These are phyloP conservation scores for Polysphondylium violaceum DNA, from an alignment of 78 protist genomes.

Conservation along the genomic window DNA sequence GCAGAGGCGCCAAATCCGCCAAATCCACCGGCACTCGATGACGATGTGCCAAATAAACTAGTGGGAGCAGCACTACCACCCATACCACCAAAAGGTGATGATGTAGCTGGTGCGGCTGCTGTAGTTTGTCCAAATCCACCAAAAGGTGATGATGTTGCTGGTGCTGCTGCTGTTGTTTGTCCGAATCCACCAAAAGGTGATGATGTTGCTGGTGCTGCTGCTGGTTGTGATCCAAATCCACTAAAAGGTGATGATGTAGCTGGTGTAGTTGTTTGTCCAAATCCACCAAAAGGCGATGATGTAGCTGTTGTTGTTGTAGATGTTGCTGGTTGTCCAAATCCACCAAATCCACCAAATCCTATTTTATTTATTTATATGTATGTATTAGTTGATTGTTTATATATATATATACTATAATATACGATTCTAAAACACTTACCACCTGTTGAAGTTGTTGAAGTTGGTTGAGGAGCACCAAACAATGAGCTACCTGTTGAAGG, in stretches of 20 bases:
- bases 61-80: not conserved
- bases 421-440: not conserved
- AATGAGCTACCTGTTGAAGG: not conserved
- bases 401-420: not conserved
- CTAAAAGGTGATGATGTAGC: conserved; percentile 56
- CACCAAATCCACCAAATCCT: conserved; percentile 28
- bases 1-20: not conserved
- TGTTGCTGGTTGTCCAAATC: no score
- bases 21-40: no score
- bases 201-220: conserved; percentile 19
- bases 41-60: no score
- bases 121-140: not conserved
- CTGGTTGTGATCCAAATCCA: not conserved
- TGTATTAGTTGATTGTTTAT: not conserved
- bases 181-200: conserved; percentile 59
- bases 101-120: conserved; percentile 15
- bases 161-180: not conserved
- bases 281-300: conserved; percentile 64
- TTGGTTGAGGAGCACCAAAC: not conserved
- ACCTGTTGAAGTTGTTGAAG: conserved; percentile 9
- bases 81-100: conserved; percentile 51
- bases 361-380: not conserved
- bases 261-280: conserved; percentile 1
- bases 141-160: conserved; percentile 22
- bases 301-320: no score